phyloP scores from a whole-genome alignment of 345 rosid species.

The Euphorbia pulcherrima region DNA sequence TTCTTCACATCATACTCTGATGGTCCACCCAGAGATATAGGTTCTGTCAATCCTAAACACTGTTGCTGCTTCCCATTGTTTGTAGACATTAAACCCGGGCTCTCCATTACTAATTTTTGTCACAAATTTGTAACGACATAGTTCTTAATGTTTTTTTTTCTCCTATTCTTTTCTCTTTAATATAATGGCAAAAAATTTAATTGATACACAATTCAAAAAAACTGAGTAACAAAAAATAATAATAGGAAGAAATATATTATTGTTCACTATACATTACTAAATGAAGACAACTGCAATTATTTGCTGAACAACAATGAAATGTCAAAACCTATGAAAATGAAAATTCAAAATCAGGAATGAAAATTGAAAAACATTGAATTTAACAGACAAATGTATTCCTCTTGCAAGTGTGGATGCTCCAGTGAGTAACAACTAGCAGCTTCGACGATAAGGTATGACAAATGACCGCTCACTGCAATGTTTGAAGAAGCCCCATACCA shows the following conservation, averaged over 20 bases:
- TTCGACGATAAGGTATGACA: neutral
- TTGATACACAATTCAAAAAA: constrained; percentile 8
- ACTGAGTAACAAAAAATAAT: constrained; percentile 11
- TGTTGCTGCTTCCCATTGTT: constrained; percentile 44
- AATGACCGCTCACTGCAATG: constrained; percentile 42
- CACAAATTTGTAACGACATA: constrained; percentile 7
- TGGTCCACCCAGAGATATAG: constrained; percentile 93
- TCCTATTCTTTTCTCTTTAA: constrained; percentile 13
- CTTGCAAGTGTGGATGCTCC: neutral
- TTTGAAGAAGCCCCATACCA: constrained; percentile 68
- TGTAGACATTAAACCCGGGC: constrained; percentile 37
- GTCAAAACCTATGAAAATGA: neutral
- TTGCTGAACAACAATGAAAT: constrained; percentile 4
- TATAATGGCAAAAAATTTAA: constrained; percentile 20
- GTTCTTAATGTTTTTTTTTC: constrained; percentile 5
- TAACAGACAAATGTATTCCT: neutral
- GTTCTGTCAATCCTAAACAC: constrained; percentile 71
- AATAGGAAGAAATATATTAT: constrained; percentile 24
- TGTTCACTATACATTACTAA: constrained; percentile 34
- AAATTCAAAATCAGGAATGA: neutral
- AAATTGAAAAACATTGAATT: neutral
- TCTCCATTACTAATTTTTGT: constrained; percentile 43
- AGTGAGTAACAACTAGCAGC: neutral
- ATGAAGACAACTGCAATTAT: constrained; percentile 17
- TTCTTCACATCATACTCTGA: constrained; percentile 69